Evolutionary conservation across 345 rosid species (phyloP).

Genomic region (Salix koriyanagi): DNA sequence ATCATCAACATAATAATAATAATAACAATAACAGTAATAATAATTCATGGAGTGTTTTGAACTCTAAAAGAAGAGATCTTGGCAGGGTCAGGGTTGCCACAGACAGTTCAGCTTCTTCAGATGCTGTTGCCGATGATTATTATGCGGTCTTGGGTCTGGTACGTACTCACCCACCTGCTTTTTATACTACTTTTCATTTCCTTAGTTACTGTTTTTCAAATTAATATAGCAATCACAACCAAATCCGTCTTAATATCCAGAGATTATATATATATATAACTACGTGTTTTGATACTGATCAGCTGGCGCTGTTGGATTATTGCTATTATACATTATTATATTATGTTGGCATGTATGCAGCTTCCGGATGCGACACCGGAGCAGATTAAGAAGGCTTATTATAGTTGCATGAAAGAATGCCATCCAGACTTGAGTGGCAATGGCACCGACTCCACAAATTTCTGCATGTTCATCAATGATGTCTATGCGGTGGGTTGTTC

Average conservation of each 20-base stretch:
- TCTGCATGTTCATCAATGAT: slow-evolving; percentile 93
- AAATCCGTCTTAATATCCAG: too few species aligned
- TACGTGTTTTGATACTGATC: not conserved
- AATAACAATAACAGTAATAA: not conserved
- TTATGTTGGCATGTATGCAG: slow-evolving; percentile 21
- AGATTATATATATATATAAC: not conserved
- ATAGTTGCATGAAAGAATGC: slow-evolving; percentile 93
- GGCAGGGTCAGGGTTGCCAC: slow-evolving; percentile 54
- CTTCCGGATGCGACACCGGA: slow-evolving; percentile 83
- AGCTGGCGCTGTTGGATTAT: too few species aligned
- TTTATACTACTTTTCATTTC: not conserved
- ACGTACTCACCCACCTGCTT: not conserved
- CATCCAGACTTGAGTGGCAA: slow-evolving; percentile 94
- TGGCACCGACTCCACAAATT: slow-evolving; percentile 74
- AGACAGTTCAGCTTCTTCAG: slow-evolving; percentile 38
- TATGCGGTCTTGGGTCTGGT: slow-evolving; percentile 89
- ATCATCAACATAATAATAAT: too few species aligned
- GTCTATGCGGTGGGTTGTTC: slow-evolving; percentile 62
- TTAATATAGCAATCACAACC: too few species aligned
- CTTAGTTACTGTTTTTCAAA: too few species aligned
- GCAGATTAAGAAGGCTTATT: slow-evolving; percentile 90
- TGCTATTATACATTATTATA: not conserved
- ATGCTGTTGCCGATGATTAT: slow-evolving; percentile 67
- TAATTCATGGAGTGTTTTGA: slow-evolving; percentile 12
- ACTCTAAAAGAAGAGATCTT: slow-evolving; percentile 29